Base-by-base conservation (phyloP, 768 basidiomycete species). In the Lanmaoa pseudosensibilis region DNA sequence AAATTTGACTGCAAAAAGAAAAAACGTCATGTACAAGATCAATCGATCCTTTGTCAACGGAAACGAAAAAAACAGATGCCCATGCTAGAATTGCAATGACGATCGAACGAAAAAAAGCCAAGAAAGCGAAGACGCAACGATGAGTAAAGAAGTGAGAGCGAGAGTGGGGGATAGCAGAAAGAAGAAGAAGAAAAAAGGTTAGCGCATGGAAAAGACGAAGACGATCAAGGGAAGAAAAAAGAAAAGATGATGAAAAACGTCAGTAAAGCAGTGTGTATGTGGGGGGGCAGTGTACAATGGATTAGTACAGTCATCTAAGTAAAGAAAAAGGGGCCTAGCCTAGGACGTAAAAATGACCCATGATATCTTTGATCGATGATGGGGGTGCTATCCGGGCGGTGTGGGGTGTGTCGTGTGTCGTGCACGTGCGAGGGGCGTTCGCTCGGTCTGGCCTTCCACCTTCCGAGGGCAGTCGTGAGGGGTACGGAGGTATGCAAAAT, bases 261-360 rank as follows among this genome's bases (percentile, higher is more conserved):
- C 37, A 57, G 44, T n/a, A 38, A 40, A 33, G 39, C 25, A 16
- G 19, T 44, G 50, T 47, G 19, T 37, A 21, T 19, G 25, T 48
- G 25, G 3, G 23, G 25, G 3, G 23, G 55, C 44, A 34, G 49
- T 50, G 40, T 52, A 57, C 60, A 15, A 58, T 7, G 21, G 1
- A 58, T 49, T 57, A 60, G 51, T 51, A 64, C 62, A 64, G 27
- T 18, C 37, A n/a, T 61, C 45, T 50, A 54, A 4, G 30, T 52
- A 51, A 45, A n/a, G 13, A 38, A 46, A 18, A 25, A 46, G 38
- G 27, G 13, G 18, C 38, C 39, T 62, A 56, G 45, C 18, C 54
- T 60, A 19, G 37, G 18, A 10, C 33, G 44, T 46, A 37, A 62
- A n/a, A 30, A 19, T 40, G 51, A 60, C 25, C 32, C 23, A 19